phyloP scores from a whole-genome alignment of 2,329 filamentous ascomycete species.

The Arthroderma sp. region DNA sequence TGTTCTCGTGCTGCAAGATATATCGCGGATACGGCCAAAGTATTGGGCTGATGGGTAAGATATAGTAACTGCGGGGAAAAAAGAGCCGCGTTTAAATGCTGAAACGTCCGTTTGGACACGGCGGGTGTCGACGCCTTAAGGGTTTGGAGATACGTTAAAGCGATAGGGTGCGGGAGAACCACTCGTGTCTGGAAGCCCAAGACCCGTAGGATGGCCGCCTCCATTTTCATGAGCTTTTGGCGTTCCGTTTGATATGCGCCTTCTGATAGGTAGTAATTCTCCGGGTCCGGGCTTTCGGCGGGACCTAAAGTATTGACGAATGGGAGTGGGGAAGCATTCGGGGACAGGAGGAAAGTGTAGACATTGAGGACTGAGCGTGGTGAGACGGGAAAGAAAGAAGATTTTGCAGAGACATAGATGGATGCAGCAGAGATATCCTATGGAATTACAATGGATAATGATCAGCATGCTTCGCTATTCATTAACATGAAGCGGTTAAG shows the following conservation, averaged over 20 bases:
- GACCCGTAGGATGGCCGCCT: slow-evolving; percentile 61
- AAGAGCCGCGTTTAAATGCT: slow-evolving; percentile 74
- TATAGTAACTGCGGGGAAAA: slow-evolving; percentile 81
- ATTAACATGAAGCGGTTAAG: neutral
- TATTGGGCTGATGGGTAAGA: slow-evolving; percentile 78
- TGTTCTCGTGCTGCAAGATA: slow-evolving; percentile 76
- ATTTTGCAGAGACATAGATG: slow-evolving; percentile 70
- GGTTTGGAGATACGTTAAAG: slow-evolving; percentile 84
- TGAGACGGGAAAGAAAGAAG: slow-evolving; percentile 62
- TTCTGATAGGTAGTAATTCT: slow-evolving; percentile 59
- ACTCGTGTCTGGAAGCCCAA: slow-evolving; percentile 77
- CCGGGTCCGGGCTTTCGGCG: slow-evolving; percentile 30
- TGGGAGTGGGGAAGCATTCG: slow-evolving; percentile 41
- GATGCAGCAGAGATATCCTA: slow-evolving; percentile 71
- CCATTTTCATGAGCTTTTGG: slow-evolving; percentile 54
- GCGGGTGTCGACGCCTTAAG: slow-evolving; percentile 53
- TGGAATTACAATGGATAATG: neutral
- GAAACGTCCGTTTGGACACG: slow-evolving; percentile 53
- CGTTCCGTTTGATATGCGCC: slow-evolving; percentile 55
- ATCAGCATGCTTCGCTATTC: neutral
- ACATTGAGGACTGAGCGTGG: slow-evolving; percentile 72
- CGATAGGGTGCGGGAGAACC: slow-evolving; percentile 70
- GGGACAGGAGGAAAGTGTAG: slow-evolving; percentile 65
- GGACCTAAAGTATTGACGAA: slow-evolving; percentile 21
- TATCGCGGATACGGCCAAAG: slow-evolving; percentile 73